A percentile compares a stretch with the other conserved stretches of the same genome.
These are phyloP conservation scores for Microsporum audouinii DNA, from an alignment of 2,329 filamentous ascomycete species.

Conservation along the genomic window DNA sequence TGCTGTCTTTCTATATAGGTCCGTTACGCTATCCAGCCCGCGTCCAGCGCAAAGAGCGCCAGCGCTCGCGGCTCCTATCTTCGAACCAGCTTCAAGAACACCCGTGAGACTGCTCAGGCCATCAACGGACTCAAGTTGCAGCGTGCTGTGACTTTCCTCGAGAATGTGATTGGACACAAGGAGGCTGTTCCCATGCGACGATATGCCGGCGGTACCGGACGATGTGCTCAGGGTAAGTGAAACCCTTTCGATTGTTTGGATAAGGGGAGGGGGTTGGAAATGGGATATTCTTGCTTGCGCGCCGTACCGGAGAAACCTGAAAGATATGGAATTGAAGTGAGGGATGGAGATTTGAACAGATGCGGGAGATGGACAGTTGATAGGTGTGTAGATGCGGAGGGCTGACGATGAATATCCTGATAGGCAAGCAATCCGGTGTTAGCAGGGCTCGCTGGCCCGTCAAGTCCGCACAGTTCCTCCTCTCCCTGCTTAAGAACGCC, in stretches of 20 bases:
- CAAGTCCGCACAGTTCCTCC: slow-evolving; percentile 97
- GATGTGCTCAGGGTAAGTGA: slow-evolving; percentile 89
- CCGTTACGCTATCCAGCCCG: slow-evolving; percentile 89
- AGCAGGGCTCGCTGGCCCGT: slow-evolving; percentile 96
- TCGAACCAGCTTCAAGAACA: slow-evolving; percentile 99
- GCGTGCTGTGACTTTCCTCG: slow-evolving; percentile 90
- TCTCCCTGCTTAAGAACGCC: slow-evolving; percentile 93
- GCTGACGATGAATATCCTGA: neutral
- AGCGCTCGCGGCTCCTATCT: slow-evolving; percentile 98
- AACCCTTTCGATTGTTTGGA: neutral
- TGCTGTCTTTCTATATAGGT: slow-evolving; percentile 48
- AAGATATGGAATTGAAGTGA: neutral
- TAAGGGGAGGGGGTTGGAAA: neutral
- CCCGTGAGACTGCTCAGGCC: slow-evolving; percentile 96
- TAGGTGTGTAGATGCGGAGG: neutral
- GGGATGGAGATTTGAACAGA: neutral
- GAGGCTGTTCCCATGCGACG: slow-evolving; percentile 98
- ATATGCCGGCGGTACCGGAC: slow-evolving; percentile 91
- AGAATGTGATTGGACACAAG: slow-evolving; percentile 94
- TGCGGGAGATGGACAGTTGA: neutral
- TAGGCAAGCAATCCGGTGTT: slow-evolving; percentile 98
- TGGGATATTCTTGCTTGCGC: too few relatives aligned
- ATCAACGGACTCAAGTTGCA: slow-evolving; percentile 99
- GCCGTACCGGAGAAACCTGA: too few relatives aligned
- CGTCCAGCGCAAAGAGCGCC: slow-evolving; percentile 82